Evolutionary conservation across 78 protist species (phyloP), one percentile per base, ranked within the genome.

Genomic region (Thecamonas trahens): DNA sequence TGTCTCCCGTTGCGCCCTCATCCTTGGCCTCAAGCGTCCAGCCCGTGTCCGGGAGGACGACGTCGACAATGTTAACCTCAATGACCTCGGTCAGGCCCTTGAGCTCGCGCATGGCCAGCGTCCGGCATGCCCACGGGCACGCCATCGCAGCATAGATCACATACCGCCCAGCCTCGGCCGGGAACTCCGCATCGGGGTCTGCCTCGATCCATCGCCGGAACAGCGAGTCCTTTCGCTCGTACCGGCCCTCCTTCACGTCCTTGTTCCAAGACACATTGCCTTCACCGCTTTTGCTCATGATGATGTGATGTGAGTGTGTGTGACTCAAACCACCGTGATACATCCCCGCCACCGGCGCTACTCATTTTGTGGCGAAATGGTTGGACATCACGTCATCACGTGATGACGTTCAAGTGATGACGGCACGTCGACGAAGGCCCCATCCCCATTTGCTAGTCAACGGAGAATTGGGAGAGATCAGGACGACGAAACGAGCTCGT

Each of bases 111-210:
- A 69, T 77, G 15, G 61, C 47, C 54, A 69, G 28, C 31, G 84
- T 61, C n/a, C 92, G 35, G 22, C 57, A 5, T 6, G 89, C 86
- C 88, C 88, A 88, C 4, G 93, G 93, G 67, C 92, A 88, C 15
- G 86, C 85, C 39, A 29, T 37, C 24, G 77, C 37, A 44, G 79
- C 62, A 74, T 83, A 87, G 37, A 88, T 47, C 53, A 84, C 90
- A 70, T 88, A 88, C 26, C 92, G 58, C 57, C 32, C 61, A 2
- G 32, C 29, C 39, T 84, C 91, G 14, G 87, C 64, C 11, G 84
- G 84, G 57, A 34, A 69, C 28, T 75, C 65, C 22, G 54, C 66
- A 26, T 28, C 37, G 0, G 50, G 29, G 60, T 66, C 28, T 1
- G 1, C 39, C 14, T 28, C 29, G 47, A 79, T 28, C 24, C 1